Percentiles rank a stretch among this genome's conserved stretches.
phyloP scores from a whole-genome alignment of 345 rosid genomes.

The Populus alba region DNA sequence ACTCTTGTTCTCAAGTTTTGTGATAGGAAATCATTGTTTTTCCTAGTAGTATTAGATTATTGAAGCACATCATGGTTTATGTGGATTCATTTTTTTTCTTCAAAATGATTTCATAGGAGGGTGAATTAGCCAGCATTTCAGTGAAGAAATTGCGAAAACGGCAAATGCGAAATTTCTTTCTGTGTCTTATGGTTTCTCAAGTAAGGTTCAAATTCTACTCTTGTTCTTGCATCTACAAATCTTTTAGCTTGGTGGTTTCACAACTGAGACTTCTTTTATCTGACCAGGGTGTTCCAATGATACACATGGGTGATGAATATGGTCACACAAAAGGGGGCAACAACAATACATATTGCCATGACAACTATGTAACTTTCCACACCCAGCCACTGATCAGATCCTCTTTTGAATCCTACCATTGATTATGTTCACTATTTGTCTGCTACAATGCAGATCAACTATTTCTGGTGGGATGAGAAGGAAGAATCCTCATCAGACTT shows the following conservation, averaged over 20 bases:
- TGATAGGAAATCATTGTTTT: neutral
- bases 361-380: constrained; percentile 63
- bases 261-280: constrained; percentile 1
- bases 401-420: constrained; percentile 5
- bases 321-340: constrained; percentile 97
- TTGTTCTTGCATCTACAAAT: neutral
- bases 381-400: constrained; percentile 3
- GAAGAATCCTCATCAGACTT: constrained; percentile 75
- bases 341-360: constrained; percentile 95
- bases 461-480: constrained; percentile 86
- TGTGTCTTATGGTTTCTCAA: constrained; percentile 95
- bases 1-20: neutral
- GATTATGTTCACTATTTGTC: constrained; percentile 19
- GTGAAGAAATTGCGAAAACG: constrained; percentile 87
- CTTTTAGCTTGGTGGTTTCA: neutral
- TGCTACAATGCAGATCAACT: constrained; percentile 58
- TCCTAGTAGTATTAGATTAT: neutral
- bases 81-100: constrained; percentile 10
- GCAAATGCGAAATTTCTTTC: constrained; percentile 86
- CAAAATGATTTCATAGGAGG: constrained; percentile 53
- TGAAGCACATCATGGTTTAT: neutral
- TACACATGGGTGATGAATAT: constrained; percentile 95
- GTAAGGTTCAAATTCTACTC: constrained; percentile 40
- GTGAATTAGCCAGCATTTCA: constrained; percentile 70
- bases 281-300: constrained; percentile 95